These are phyloP conservation scores for Handroanthus guayacan DNA, from an alignment of 257 asterid species.

Conservation along the genomic window DNA sequence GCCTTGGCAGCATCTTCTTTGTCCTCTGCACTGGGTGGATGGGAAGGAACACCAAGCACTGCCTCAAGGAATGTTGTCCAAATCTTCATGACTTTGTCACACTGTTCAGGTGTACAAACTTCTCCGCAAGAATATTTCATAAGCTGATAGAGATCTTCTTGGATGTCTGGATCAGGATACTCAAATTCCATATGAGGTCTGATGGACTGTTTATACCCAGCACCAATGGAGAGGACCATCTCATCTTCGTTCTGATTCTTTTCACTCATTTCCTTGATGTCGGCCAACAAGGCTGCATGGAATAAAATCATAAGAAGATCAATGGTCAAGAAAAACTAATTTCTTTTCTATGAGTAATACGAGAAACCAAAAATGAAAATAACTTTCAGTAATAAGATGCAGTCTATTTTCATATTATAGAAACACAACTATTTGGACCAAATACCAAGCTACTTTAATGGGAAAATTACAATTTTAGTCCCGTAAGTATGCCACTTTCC, in stretches of 20 bases:
- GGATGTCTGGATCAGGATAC: constrained; percentile 81
- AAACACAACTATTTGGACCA: constrained; percentile 27
- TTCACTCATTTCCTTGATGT: constrained; percentile 74
- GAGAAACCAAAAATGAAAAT: constrained; percentile 2
- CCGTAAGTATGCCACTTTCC: too few species aligned
- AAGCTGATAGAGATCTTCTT: constrained; percentile 79
- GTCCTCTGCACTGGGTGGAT: constrained; percentile 48
- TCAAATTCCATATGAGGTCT: constrained; percentile 70
- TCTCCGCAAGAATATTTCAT: constrained; percentile 79
- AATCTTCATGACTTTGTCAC: constrained; percentile 72
- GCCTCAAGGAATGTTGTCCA: constrained; percentile 88
- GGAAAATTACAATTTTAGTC: too few species aligned
- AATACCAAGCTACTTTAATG: too few species aligned
- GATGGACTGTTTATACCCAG: constrained; percentile 67
- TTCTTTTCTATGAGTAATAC: constrained; percentile 15
- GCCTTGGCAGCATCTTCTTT: constrained; percentile 43
- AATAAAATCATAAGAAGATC: constrained; percentile 38
- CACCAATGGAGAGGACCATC: constrained; percentile 60
- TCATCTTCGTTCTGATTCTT: constrained; percentile 68
- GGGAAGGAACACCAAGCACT: constrained; percentile 68
- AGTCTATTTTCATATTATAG: constrained; percentile 15
- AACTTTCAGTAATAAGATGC: background rate
- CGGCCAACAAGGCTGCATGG: constrained; percentile 72
- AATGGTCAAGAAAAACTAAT: constrained; percentile 27
- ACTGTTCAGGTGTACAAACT: constrained; percentile 81